Percentiles rank a stretch among this genome's conserved stretches.
phyloP scores from a whole-genome alignment of 2,329 filamentous ascomycete species.

The Bipolaris zeicola region DNA sequence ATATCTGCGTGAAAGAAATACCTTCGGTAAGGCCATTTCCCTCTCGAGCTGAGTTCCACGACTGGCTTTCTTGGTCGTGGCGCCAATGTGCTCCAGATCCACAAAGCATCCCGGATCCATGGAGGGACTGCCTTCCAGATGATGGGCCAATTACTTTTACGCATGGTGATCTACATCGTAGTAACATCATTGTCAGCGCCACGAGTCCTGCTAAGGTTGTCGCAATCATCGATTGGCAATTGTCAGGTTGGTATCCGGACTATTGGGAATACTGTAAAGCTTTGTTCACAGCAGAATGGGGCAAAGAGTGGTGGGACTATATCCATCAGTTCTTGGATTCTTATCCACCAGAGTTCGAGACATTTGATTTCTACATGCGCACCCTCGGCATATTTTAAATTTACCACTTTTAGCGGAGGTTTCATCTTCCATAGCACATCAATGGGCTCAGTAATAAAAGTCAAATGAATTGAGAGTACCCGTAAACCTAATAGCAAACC shows the following conservation, averaged over 20 bases:
- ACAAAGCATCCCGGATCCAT: background rate
- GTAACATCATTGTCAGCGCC: background rate
- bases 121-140: background rate
- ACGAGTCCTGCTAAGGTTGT: background rate
- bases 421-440: background rate
- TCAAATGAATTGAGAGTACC: background rate
- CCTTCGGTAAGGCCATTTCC: background rate
- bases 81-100: background rate
- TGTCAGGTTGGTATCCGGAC: background rate
- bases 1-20: background rate
- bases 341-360: background rate
- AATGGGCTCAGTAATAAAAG: background rate
- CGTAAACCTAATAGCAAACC: background rate
- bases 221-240: background rate
- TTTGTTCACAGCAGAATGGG: background rate
- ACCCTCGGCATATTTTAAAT: background rate
- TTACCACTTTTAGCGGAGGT: background rate
- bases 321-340: background rate
- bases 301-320: background rate
- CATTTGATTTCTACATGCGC: background rate
- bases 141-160: background rate
- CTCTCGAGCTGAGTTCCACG: background rate
- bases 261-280: background rate
- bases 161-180: background rate
- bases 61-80: background rate